These are phyloP conservation scores for Lanmaoa pseudosensibilis DNA, from an alignment of 768 basidiomycete species.

Conservation along the genomic window DNA sequence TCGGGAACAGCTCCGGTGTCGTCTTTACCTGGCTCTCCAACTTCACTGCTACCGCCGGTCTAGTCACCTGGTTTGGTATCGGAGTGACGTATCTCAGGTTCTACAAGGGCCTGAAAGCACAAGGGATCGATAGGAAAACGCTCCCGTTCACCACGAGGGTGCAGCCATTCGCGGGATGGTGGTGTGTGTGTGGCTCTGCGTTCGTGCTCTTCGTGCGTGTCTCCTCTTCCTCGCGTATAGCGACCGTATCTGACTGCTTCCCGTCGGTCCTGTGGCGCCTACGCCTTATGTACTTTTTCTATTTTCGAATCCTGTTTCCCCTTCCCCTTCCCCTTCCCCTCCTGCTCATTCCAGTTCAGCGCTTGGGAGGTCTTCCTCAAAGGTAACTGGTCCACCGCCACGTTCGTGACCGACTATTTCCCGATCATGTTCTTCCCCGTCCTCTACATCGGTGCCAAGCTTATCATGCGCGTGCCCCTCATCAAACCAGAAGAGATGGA, in stretches of 20 bases:
- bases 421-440: slow-evolving; percentile 47
- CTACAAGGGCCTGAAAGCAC: slow-evolving; percentile 44
- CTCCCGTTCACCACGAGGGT: slow-evolving; percentile 47
- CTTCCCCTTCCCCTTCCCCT: no score
- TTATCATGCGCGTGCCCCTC: slow-evolving; percentile 8
- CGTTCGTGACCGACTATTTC: slow-evolving; percentile 45
- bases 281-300: no score
- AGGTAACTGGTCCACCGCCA: slow-evolving; percentile 38
- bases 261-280: no score
- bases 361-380: slow-evolving; percentile 43
- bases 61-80: slow-evolving; percentile 47
- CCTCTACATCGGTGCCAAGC: slow-evolving; percentile 38
- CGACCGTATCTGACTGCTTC: not conserved
- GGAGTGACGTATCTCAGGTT: slow-evolving; percentile 48
- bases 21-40: slow-evolving; percentile 45
- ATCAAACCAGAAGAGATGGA: slow-evolving; percentile 26
- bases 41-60: slow-evolving; percentile 39
- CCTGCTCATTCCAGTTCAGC: slow-evolving; percentile 32
- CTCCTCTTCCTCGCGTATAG: no score
- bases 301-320: no score
- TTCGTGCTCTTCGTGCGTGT: slow-evolving; percentile 37
- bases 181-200: slow-evolving; percentile 28
- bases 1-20: slow-evolving; percentile 33
- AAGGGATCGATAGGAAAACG: slow-evolving; percentile 46
- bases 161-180: slow-evolving; percentile 45